Base-by-base conservation (phyloP, 345 rosid species). In the Arabidopsis arenosa region DNA sequence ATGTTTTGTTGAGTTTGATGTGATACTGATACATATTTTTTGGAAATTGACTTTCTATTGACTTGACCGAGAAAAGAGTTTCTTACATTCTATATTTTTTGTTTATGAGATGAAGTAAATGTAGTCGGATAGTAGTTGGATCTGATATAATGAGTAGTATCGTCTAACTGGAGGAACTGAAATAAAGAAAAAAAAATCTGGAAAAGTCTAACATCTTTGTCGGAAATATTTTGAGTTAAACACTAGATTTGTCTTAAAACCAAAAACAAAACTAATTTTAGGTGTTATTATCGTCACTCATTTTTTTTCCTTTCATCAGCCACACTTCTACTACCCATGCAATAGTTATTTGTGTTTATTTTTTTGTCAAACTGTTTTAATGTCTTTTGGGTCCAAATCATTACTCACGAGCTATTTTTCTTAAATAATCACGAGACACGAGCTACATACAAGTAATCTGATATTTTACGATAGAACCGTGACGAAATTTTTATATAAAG, bases 91-190 rank as follows among this genome's bases (percentile, higher is more conserved):
- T 12, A n/a, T 11, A 41, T 11, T 3, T 41, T 41, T 41, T 12
- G n/a, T 41, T 41, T 41, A 14, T 18, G 8, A 44, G 17, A 2
- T 43, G 14, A 44, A 44, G 45, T 54, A 43, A 63, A 41, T 63
- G 48, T 40, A 43, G 18, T 60, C 26, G 4, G 70, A 21, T 53
- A 18, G 63, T 63, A 13, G 70, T 54, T 63, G 63, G 63, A 53
- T 32, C 4, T 55, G 41, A 55, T 64, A 43, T 41, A 32, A 54
- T 12, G 32, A 28, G 4, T 28, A 28, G 3, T 41, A 2, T 37
- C 30, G 7, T 71, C 9, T 14, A 36, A 61, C 51, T 35, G n/a
- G 10, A 36, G 23, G 14, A 37, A 23, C 3, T 13, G 39, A 49
- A 23, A 23, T 0, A 1, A 23, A 23, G 26, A 67, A 61, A 23